Percentiles rank a stretch among this genome's conserved stretches.
Evolutionary conservation across 768 basidiomycete species (phyloP).

Genomic region (Lactifluus piperatus): DNA sequence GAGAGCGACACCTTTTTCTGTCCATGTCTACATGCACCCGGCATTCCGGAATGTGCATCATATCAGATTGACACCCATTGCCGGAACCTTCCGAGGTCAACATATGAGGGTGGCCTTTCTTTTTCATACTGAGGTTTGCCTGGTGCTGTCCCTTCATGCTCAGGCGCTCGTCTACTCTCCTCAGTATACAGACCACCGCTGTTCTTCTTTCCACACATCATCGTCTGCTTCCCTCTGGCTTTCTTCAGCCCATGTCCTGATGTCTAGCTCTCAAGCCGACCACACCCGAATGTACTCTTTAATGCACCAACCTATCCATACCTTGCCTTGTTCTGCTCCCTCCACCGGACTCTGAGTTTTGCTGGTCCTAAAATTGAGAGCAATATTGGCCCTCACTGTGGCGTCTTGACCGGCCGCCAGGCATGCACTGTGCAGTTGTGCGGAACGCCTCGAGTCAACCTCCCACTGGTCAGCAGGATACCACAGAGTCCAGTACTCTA

Average conservation of each 20-base stretch:
- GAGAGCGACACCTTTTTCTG: background rate
- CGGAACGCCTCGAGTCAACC: slow-evolving; percentile 9
- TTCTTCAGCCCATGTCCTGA: slow-evolving; percentile 18
- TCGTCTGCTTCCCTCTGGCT: slow-evolving; percentile 22
- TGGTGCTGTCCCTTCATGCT: no score
- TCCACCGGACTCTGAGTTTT: slow-evolving; percentile 17
- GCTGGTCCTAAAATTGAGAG: slow-evolving; percentile 17
- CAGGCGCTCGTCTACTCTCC: slow-evolving; percentile 13
- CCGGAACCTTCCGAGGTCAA: no score
- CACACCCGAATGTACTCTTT: slow-evolving; percentile 22
- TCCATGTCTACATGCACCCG: no score
- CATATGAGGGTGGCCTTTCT: no score
- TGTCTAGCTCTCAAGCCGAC: slow-evolving; percentile 16
- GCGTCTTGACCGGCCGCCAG: slow-evolving; percentile 19
- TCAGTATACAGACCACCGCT: slow-evolving; percentile 21
- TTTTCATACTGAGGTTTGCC: no score
- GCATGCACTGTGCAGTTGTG: slow-evolving; percentile 14
- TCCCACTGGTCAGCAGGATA: background rate
- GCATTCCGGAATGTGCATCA: no score
- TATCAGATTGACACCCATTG: no score
- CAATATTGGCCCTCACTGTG: slow-evolving; percentile 18
- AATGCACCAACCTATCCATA: slow-evolving; percentile 21
- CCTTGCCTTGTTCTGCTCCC: slow-evolving; percentile 20
- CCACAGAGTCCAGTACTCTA: slow-evolving; percentile 2
- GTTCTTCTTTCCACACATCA: slow-evolving; percentile 13